phyloP scores from a whole-genome alignment of 805 yeast genomes.

The Spathaspora girioi region DNA sequence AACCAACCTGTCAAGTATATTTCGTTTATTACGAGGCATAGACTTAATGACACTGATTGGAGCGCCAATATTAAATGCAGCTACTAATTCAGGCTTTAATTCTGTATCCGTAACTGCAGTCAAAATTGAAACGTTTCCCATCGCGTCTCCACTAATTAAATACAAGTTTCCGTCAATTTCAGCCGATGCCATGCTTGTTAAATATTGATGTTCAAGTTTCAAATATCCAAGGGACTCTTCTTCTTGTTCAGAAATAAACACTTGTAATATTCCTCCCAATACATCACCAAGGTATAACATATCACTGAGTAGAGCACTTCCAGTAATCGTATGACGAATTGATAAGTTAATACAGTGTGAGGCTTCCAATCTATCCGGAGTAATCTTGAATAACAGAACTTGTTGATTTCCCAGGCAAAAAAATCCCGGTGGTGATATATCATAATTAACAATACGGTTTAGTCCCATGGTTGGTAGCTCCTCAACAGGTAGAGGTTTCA shows the following conservation, averaged over 20 bases:
- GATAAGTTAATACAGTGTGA: background rate
- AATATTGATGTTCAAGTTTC: background rate
- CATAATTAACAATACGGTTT: background rate
- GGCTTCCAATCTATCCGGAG: background rate
- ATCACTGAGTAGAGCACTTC: background rate
- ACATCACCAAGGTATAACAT: background rate
- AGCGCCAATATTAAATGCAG: conserved; percentile 3
- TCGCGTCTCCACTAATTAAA: conserved; percentile 4
- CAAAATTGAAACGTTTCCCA: conserved; percentile 3
- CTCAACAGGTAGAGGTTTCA: background rate
- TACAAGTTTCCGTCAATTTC: background rate
- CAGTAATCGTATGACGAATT: background rate
- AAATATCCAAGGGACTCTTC: background rate
- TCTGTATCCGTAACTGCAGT: background rate
- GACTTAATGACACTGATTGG: conserved; percentile 4
- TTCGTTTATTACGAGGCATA: background rate
- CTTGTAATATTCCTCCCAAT: background rate
- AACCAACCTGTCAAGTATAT: background rate
- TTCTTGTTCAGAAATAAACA: background rate
- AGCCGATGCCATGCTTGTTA: background rate
- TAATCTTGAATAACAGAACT: background rate
- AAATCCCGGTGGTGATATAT: background rate
- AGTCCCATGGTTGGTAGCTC: background rate
- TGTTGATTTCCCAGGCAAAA: background rate
- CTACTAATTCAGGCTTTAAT: background rate